Evolutionary conservation across 345 rosid genomes (phyloP), one percentile per base, ranked within the genome.

Genomic region (Rhodomyrtus tomentosa): DNA sequence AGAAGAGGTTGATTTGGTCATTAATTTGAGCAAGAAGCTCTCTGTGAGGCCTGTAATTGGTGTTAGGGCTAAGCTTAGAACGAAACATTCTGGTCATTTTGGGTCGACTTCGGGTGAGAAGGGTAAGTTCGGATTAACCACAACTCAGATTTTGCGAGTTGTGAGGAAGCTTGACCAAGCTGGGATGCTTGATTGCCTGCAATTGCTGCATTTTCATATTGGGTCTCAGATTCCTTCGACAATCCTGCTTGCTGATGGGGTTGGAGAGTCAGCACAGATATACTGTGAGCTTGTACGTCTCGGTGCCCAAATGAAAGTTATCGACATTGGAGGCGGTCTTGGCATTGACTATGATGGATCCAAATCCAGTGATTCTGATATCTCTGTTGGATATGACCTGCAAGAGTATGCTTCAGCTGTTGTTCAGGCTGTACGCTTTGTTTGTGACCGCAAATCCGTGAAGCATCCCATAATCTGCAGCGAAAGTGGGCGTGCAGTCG

Each of bases 101-200:
- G 98, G 99, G 25, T 92, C 97, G 3, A 96, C 99, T n/a, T 96
- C 98, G 0, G 99, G 99, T n/a, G 99, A 95, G 91, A 95, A 92
- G 81, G 98, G 99, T 68, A 96, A 96, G 87, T 96, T 96, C 42
- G 99, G 99, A 38, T 84, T 96, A 83, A 95, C 93, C 1, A 93
- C 98, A 10, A 85, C 85, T 83, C 98, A 95, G 91, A 94, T 96
- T 80, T 82, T 95, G 81, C 90, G 96, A 73, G 99, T 96, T 2
- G 95, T 94, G 80, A 83, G 82, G 89, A 92, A 91, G 90, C 95
- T 96, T 12, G 83, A 92, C 22, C 87, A 87, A 79, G 87, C 81
- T 0, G 96, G 95, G 18, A 94, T 96, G 99, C 95, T 95, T 21
- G 96, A 93, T 87, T 95, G 96, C 82, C 90, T 96, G 8, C 97